Evolutionary conservation across 1,284 basidiomycete species (phyloP).

Genomic region (Cryptococcus deneoformans): DNA sequence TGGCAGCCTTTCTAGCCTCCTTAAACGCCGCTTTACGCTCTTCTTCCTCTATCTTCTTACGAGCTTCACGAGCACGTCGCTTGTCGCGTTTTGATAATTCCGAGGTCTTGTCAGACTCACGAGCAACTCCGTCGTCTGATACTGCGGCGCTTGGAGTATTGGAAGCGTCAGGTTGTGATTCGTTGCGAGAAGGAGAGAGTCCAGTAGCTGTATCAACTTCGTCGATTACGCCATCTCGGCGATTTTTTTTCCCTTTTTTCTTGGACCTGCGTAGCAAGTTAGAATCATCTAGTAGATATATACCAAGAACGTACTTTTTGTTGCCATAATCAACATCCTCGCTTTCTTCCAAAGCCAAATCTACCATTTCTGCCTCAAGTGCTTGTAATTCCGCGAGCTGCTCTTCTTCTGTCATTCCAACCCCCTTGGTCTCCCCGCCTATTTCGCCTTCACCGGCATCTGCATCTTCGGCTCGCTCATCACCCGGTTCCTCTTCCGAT

Average conservation of each 20-base stretch:
- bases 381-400: slow-evolving; percentile 22
- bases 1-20: slow-evolving; percentile 29
- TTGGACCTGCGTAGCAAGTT: slow-evolving; percentile 4
- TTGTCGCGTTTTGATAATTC: slow-evolving; percentile 73
- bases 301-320: slow-evolving; percentile 4
- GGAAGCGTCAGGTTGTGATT: neutral
- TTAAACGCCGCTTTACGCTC: slow-evolving; percentile 26
- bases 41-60: slow-evolving; percentile 60
- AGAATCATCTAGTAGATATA: slow-evolving; percentile 4
- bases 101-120: slow-evolving; percentile 5
- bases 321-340: slow-evolving; percentile 7
- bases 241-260: slow-evolving; percentile 17
- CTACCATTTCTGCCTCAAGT: slow-evolving; percentile 16
- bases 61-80: slow-evolving; percentile 70
- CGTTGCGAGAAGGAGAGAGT: neutral
- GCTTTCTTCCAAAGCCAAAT: slow-evolving; percentile 13
- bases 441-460: slow-evolving; percentile 24
- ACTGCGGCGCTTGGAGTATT: neutral
- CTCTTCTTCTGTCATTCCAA: neutral
- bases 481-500: slow-evolving; percentile 15
- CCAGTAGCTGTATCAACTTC: neutral
- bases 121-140: slow-evolving; percentile 12
- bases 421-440: slow-evolving; percentile 18
- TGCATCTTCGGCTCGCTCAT: slow-evolving; percentile 8
- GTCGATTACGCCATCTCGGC: slow-evolving; percentile 2